A percentile compares a stretch with the other conserved stretches of the same genome.
Conservation (phyloP, 2,329 filamentous ascomycete species). For the Chrysoporthe deuterocubensis region DNA sequence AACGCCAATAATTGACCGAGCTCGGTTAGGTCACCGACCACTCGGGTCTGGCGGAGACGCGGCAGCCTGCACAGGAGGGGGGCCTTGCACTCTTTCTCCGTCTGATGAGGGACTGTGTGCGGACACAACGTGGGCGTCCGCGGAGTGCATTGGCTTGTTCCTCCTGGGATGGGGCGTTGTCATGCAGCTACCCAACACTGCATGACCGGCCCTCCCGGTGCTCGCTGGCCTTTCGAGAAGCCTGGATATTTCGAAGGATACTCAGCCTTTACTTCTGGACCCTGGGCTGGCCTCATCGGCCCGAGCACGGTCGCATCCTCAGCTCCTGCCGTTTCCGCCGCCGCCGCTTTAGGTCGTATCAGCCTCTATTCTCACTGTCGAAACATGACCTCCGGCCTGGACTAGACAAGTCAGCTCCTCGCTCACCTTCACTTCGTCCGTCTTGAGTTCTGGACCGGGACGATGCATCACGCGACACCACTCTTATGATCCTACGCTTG, state of each 20-base stretch:
- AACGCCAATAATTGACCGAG: conserved; percentile 5
- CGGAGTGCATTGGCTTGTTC: not conserved
- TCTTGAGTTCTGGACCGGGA: not conserved
- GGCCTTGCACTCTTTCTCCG: not conserved
- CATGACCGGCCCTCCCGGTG: not conserved
- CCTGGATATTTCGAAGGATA: not conserved
- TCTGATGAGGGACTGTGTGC: not conserved
- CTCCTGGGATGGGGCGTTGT: not conserved
- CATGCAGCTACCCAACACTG: not conserved
- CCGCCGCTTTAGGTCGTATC: not conserved
- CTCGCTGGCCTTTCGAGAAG: not conserved
- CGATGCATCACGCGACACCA: conserved; percentile 3
- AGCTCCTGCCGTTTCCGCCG: not conserved
- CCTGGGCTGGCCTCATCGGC: not conserved
- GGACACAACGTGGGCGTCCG: conserved; percentile 9
- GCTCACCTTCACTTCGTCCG: not conserved
- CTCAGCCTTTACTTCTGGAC: not conserved
- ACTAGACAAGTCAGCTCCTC: not conserved
- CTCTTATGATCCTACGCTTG: not conserved
- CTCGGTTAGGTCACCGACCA: conserved; percentile 2
- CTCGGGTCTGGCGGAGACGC: not conserved
- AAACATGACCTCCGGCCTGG: not conserved
- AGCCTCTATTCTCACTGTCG: not conserved
- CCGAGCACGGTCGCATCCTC: not conserved
- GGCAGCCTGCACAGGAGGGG: not conserved